Conservation (phyloP, 1,284 basidiomycete genomes). For the Pseudozyma sp. region DNA sequence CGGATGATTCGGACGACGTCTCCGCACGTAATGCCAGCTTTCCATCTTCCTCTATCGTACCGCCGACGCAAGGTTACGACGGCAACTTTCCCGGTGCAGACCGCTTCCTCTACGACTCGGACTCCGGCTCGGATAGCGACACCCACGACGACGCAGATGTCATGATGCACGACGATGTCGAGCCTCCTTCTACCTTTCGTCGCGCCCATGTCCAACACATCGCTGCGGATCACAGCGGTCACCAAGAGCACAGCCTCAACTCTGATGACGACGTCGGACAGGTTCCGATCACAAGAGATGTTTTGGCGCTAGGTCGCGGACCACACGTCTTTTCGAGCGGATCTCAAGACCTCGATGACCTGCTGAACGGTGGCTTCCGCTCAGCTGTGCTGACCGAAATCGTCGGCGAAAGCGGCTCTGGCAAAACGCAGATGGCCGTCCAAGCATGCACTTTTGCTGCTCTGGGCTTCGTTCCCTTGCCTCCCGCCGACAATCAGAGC, state of each 20-base stretch:
- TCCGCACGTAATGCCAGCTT: constrained; percentile 4
- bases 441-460: constrained; percentile 50
- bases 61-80: constrained; percentile 43
- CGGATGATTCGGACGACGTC: constrained; percentile 1
- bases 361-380: constrained; percentile 49
- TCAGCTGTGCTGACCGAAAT: constrained; percentile 51
- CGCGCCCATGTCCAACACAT: not conserved
- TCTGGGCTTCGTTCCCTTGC: constrained; percentile 29
- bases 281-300: constrained; percentile 7
- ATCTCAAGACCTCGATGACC: constrained; percentile 33
- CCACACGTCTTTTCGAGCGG: constrained; percentile 34
- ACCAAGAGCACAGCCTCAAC: not conserved
- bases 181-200: constrained; percentile 16
- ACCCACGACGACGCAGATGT: constrained; percentile 3
- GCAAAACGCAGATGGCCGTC: constrained; percentile 60
- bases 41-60: constrained; percentile 19
- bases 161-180: constrained; percentile 22
- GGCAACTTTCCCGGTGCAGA: constrained; percentile 39
- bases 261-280: not conserved
- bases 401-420: constrained; percentile 59
- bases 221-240: not conserved
- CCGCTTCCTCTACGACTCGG: constrained; percentile 32
- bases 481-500: not conserved
- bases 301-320: constrained; percentile 21
- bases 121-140: constrained; percentile 19